Evolutionary conservation across 768 basidiomycete genomes (phyloP).

Genomic region (Suillus luteus): DNA sequence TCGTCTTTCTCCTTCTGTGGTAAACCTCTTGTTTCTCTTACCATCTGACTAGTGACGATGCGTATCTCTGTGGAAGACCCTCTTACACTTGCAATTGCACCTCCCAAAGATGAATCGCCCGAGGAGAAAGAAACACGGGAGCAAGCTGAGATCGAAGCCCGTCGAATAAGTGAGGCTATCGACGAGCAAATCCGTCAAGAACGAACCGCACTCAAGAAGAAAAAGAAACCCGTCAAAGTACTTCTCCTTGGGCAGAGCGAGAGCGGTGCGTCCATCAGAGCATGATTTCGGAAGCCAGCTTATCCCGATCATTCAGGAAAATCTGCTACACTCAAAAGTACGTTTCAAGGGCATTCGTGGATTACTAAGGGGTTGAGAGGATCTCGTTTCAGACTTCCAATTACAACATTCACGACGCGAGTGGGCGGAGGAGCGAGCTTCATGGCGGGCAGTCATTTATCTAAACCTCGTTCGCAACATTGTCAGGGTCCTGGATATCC

Average conservation of each 20-base stretch:
- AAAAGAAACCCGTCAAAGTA: slow-evolving; percentile 70
- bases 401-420: slow-evolving; percentile 69
- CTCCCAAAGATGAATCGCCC: slow-evolving; percentile 63
- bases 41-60: slow-evolving; percentile 18
- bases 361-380: slow-evolving; percentile 15
- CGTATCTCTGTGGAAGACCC: slow-evolving; percentile 56
- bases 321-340: slow-evolving; percentile 80
- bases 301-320: slow-evolving; percentile 44
- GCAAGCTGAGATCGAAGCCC: slow-evolving; percentile 62
- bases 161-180: slow-evolving; percentile 68
- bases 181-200: slow-evolving; percentile 73
- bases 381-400: slow-evolving; percentile 59
- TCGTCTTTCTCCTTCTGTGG: slow-evolving; percentile 3
- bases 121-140: slow-evolving; percentile 58
- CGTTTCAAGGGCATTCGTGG: slow-evolving; percentile 17
- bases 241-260: slow-evolving; percentile 77
- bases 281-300: slow-evolving; percentile 16
- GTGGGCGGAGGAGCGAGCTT: slow-evolving; percentile 67
- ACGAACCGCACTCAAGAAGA: slow-evolving; percentile 56
- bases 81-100: slow-evolving; percentile 57
- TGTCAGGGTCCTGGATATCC: slow-evolving; percentile 58
- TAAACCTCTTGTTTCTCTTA: not conserved
- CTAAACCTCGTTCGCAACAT: slow-evolving; percentile 80
- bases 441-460: slow-evolving; percentile 77
- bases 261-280: slow-evolving; percentile 45